Conservation (phyloP, 1,284 basidiomycete genomes). For the Cryptococcus hybrid region DNA sequence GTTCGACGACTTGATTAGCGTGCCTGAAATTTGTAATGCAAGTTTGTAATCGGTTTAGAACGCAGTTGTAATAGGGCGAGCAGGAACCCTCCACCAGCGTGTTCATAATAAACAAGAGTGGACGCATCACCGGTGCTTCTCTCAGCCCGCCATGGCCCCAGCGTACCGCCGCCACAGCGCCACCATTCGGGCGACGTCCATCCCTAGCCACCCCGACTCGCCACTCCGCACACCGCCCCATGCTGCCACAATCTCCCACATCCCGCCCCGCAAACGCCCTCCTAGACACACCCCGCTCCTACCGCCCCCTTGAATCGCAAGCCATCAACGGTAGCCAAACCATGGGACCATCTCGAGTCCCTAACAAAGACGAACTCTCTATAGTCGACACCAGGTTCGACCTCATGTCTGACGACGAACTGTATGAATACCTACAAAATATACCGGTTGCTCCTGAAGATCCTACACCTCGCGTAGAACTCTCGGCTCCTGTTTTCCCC, state of each 20-base stretch:
- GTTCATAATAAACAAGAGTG: no score
- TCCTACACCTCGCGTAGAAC: not conserved
- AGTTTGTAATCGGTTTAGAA: no score
- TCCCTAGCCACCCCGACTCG: not conserved
- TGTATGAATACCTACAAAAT: slow-evolving; percentile 16
- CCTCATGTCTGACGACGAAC: slow-evolving; percentile 35
- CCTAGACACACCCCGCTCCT: not conserved
- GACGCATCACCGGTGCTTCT: no score
- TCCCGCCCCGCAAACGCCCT: slow-evolving; percentile 1
- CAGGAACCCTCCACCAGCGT: no score
- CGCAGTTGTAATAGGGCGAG: no score
- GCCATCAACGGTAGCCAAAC: slow-evolving; percentile 4
- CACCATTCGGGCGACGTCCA: not conserved
- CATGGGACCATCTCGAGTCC: slow-evolving; percentile 21
- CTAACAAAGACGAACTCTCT: slow-evolving; percentile 31
- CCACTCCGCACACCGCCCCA: slow-evolving; percentile 6
- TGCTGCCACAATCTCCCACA: slow-evolving; percentile 12
- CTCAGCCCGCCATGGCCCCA: slow-evolving; percentile 1
- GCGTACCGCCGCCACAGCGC: not conserved
- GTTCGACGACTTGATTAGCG: no score
- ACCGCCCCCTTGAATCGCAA: slow-evolving; percentile 3
- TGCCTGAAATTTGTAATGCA: no score
- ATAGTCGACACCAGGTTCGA: slow-evolving; percentile 39
- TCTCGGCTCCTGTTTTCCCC: not conserved
- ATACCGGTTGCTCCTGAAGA: not conserved